These are phyloP conservation scores for Solanum gracilifrons DNA, from an alignment of 257 asterid species.

Conservation along the genomic window DNA sequence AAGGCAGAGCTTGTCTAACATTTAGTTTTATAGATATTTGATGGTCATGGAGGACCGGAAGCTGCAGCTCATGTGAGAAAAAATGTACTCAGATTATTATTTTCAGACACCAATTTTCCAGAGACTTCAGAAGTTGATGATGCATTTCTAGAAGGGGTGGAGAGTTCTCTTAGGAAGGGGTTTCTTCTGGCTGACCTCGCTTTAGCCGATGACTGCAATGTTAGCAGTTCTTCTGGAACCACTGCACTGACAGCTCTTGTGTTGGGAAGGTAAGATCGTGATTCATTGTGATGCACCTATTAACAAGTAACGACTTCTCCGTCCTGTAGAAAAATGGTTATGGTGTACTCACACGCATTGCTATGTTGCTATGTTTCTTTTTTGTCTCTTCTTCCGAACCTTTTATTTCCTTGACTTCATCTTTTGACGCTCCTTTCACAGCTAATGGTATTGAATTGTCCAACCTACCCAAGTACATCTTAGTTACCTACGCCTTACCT, in stretches of 20 bases:
- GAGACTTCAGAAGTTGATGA: slow-evolving; percentile 33
- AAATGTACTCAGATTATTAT: slow-evolving; percentile 47
- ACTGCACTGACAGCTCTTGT: slow-evolving; percentile 62
- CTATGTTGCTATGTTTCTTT: not conserved
- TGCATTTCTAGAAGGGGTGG: slow-evolving; percentile 21
- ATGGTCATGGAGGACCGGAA: slow-evolving; percentile 91
- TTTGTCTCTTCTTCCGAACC: not conserved
- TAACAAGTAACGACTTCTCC: not conserved
- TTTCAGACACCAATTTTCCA: slow-evolving; percentile 48
- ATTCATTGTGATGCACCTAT: slow-evolving; percentile 21
- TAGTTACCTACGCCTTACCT: not conserved
- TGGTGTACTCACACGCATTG: not conserved
- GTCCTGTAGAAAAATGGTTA: not conserved
- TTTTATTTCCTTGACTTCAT: not conserved
- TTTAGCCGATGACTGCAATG: slow-evolving; percentile 48
- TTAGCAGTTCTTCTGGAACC: slow-evolving; percentile 56
- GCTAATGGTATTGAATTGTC: not conserved
- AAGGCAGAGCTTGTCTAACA: not conserved
- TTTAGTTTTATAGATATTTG: slow-evolving; percentile 37
- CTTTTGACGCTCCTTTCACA: slow-evolving; percentile 34
- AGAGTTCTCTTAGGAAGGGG: slow-evolving; percentile 33
- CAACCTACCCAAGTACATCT: not conserved
- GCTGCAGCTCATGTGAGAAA: slow-evolving; percentile 65
- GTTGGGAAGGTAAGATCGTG: slow-evolving; percentile 41
- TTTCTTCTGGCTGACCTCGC: slow-evolving; percentile 58